These are phyloP conservation scores for Geranium incanum DNA, from an alignment of 441 rosid genomes.

Conservation along the genomic window DNA sequence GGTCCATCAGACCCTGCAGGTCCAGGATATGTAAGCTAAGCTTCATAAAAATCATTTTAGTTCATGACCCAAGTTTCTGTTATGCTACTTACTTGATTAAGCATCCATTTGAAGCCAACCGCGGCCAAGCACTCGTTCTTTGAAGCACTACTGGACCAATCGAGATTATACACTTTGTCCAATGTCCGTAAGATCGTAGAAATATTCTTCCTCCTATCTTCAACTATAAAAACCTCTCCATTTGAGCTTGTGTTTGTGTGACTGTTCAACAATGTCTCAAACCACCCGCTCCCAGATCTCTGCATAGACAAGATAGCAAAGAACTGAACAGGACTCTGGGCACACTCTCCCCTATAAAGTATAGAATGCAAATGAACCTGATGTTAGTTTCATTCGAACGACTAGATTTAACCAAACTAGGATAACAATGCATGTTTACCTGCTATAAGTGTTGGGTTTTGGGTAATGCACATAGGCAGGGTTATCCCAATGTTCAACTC, in stretches of 20 bases:
- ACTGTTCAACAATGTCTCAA: slow-evolving; percentile 48
- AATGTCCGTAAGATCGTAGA: slow-evolving; percentile 34
- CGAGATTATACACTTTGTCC: slow-evolving; percentile 43
- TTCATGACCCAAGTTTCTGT: not conserved
- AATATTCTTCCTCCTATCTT: slow-evolving; percentile 33
- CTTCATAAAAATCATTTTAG: not conserved
- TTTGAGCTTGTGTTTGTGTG: slow-evolving; percentile 52
- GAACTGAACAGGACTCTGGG: slow-evolving; percentile 39
- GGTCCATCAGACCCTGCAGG: slow-evolving; percentile 41
- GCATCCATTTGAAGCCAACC: slow-evolving; percentile 64
- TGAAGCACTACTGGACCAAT: slow-evolving; percentile 50
- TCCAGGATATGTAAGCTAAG: not conserved
- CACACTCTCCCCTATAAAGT: slow-evolving; percentile 35
- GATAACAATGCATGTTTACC: slow-evolving; percentile 21
- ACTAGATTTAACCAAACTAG: not conserved
- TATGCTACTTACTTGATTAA: slow-evolving; percentile 41
- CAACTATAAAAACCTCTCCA: slow-evolving; percentile 43
- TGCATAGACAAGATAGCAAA: slow-evolving; percentile 56
- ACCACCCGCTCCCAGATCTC: slow-evolving; percentile 67
- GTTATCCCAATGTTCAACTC: slow-evolving; percentile 19
- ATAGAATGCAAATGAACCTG: not conserved
- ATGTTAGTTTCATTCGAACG: not conserved
- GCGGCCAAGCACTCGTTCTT: slow-evolving; percentile 57
- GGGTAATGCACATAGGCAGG: slow-evolving; percentile 37
- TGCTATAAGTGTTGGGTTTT: slow-evolving; percentile 37